Evolutionary conservation across 2,329 filamentous ascomycete species (phyloP).

Genomic region (Seiridium cupressi): DNA sequence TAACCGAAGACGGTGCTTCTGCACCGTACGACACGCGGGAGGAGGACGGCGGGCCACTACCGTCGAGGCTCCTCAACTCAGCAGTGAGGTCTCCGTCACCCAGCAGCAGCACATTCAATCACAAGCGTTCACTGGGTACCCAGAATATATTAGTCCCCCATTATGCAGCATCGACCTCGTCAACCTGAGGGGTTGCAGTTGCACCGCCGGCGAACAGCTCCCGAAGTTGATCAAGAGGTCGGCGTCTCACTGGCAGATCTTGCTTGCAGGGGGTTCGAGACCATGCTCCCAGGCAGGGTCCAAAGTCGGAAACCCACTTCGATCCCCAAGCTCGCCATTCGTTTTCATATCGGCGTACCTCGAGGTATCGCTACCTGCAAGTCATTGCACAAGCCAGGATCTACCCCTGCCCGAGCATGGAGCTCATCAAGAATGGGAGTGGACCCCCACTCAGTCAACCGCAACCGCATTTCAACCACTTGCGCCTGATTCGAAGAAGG

Average conservation of each 20-base stretch:
- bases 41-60: neutral
- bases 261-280: neutral
- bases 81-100: neutral
- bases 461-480: neutral
- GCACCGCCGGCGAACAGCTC: conserved; percentile 5
- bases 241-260: conserved; percentile 5
- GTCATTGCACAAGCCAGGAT: neutral
- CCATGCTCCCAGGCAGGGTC: neutral
- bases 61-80: too few species aligned
- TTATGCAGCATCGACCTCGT: neutral
- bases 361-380: conserved; percentile 7
- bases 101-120: neutral
- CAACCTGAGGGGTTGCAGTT: conserved; percentile 3
- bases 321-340: too few species aligned
- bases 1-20: neutral
- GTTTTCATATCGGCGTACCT: neutral
- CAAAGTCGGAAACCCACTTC: neutral
- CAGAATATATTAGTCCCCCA: neutral
- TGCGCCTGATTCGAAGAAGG: neutral
- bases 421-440: neutral
- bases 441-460: conserved; percentile 5
- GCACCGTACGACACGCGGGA: neutral
- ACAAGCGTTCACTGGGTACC: neutral
- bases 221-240: conserved; percentile 1
- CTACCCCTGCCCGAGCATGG: neutral